Evolutionary conservation across 495 filamentous ascomycete genomes (phyloP).

Genomic region (Daldinia loculata): DNA sequence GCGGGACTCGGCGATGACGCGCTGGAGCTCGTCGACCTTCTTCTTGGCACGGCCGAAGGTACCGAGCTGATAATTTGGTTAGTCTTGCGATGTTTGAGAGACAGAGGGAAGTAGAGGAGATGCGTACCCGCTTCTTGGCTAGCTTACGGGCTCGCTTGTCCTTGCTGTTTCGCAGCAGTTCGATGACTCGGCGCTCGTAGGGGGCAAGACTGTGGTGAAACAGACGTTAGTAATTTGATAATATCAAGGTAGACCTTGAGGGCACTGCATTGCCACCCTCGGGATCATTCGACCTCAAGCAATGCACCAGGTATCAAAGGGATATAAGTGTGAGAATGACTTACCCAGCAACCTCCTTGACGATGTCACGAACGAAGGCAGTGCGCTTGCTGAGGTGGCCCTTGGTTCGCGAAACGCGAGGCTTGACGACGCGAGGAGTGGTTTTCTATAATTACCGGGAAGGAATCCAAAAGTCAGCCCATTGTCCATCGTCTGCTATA

Average conservation of each 20-base stretch:
- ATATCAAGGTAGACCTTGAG: not conserved
- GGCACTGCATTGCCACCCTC: not conserved
- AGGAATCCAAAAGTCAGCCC: slow-evolving; percentile 56
- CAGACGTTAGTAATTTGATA: slow-evolving; percentile 31
- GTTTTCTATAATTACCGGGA: slow-evolving; percentile 75
- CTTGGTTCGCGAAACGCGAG: slow-evolving; percentile 86
- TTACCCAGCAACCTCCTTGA: slow-evolving; percentile 93
- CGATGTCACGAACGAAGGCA: slow-evolving; percentile 83
- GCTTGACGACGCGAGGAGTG: slow-evolving; percentile 84
- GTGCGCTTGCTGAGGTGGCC: slow-evolving; percentile 92
- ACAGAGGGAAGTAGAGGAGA: slow-evolving; percentile 32
- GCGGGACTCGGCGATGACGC: slow-evolving; percentile 95
- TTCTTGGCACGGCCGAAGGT: slow-evolving; percentile 97
- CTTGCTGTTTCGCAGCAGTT: slow-evolving; percentile 97
- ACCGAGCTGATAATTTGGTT: slow-evolving; percentile 70
- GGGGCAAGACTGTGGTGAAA: slow-evolving; percentile 75
- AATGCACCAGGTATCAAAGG: not conserved
- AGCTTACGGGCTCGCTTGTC: slow-evolving; percentile 99
- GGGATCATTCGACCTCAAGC: not conserved
- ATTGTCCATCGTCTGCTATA: slow-evolving; percentile 50
- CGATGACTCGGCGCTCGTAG: slow-evolving; percentile 98
- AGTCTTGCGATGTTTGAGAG: slow-evolving; percentile 15
- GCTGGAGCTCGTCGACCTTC: slow-evolving; percentile 98
- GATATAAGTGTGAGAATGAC: slow-evolving; percentile 35
- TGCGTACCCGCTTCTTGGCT: slow-evolving; percentile 93